Conservation (phyloP, 768 basidiomycete species). For the Agaricus sinodeliciosus region DNA sequence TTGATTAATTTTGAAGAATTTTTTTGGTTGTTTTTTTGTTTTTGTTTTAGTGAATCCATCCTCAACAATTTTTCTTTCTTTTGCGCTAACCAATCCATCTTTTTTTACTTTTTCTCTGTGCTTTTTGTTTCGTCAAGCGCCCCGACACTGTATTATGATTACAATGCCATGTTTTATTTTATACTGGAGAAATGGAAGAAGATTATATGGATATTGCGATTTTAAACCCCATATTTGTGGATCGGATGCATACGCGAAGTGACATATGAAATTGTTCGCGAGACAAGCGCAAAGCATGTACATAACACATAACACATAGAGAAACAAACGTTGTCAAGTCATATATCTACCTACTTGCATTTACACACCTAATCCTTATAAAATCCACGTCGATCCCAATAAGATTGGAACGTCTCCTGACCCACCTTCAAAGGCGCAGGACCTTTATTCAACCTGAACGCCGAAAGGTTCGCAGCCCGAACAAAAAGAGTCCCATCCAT, state of each 20-base stretch:
- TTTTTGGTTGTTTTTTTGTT: not conserved
- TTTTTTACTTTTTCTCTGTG: not conserved
- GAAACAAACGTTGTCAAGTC: too few relatives aligned
- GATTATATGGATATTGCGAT: too few relatives aligned
- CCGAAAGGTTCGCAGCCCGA: constrained; percentile 43
- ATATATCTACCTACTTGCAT: not conserved
- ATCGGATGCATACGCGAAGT: too few relatives aligned
- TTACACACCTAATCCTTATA: not conserved
- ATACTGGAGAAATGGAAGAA: too few relatives aligned
- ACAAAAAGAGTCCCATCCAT: constrained; percentile 57
- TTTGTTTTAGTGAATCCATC: not conserved
- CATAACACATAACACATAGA: too few relatives aligned
- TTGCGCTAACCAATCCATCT: not conserved
- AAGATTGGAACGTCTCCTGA: not conserved
- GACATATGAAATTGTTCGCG: too few relatives aligned
- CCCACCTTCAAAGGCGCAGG: not conserved
- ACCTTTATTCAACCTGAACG: constrained; percentile 21
- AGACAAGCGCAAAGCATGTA: too few relatives aligned
- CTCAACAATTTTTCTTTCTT: not conserved
- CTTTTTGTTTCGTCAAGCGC: not conserved
- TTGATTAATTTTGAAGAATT: not conserved
- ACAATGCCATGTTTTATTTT: not conserved
- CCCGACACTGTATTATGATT: not conserved
- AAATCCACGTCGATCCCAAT: constrained; percentile 7
- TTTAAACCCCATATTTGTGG: too few relatives aligned